phyloP scores from a whole-genome alignment of 2,329 filamentous ascomycete species.

The Bipolaris victoriae region DNA sequence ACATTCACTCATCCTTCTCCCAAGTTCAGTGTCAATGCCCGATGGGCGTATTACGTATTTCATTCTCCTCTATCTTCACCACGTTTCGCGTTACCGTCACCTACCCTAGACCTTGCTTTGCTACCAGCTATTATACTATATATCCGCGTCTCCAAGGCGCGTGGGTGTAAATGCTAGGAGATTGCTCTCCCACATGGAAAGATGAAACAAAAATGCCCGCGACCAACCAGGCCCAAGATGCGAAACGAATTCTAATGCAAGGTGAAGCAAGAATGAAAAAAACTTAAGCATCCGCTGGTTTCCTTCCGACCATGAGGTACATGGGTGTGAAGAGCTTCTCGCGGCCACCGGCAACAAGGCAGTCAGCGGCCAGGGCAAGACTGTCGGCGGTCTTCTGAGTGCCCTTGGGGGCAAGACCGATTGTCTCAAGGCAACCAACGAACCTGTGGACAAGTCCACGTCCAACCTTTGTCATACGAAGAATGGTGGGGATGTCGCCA shows the following conservation, averaged over 20 bases:
- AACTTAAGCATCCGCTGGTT: slow-evolving; percentile 62
- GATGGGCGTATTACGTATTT: slow-evolving; percentile 7
- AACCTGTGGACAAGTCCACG: slow-evolving; percentile 76
- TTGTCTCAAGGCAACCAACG: slow-evolving; percentile 75
- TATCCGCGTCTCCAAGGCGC: slow-evolving; percentile 27
- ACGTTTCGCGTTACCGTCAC: slow-evolving; percentile 33
- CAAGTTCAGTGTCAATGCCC: no score
- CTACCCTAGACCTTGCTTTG: slow-evolving; percentile 21
- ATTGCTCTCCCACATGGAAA: slow-evolving; percentile 18
- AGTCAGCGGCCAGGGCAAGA: slow-evolving; percentile 80
- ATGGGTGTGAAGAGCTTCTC: slow-evolving; percentile 97
- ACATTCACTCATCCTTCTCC: neutral
- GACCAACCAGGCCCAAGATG: slow-evolving; percentile 18
- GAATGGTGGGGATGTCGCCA: slow-evolving; percentile 80
- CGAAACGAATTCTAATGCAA: slow-evolving; percentile 30
- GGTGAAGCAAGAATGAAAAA: slow-evolving; percentile 15
- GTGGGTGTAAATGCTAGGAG: slow-evolving; percentile 23
- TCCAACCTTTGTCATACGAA: slow-evolving; percentile 87
- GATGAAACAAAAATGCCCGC: slow-evolving; percentile 21
- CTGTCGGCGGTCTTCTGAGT: slow-evolving; percentile 96
- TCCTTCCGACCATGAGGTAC: slow-evolving; percentile 95
- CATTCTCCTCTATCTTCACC: slow-evolving; percentile 11
- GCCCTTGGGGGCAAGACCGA: slow-evolving; percentile 77
- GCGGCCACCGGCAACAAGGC: slow-evolving; percentile 82
- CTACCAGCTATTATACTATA: slow-evolving; percentile 37